Evolutionary conservation across 139 green algal genomes (phyloP).

Genomic region (Picochlorum sp.): DNA sequence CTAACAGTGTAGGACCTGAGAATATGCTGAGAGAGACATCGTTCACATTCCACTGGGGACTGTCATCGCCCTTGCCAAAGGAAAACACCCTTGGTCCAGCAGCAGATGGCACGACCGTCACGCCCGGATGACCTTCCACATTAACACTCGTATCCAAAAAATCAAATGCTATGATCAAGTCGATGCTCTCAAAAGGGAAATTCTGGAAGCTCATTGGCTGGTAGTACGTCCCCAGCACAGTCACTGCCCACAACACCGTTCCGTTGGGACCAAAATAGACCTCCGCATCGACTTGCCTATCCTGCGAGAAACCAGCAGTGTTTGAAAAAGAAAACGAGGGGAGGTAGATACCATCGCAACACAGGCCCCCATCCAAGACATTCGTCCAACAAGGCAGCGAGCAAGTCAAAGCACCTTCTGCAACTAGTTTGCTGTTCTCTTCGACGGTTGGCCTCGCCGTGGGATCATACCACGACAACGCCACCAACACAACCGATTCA

Average conservation of each 20-base stretch:
- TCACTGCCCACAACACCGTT: neutral
- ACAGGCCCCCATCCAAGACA: neutral
- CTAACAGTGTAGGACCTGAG: neutral
- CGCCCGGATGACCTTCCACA: neutral
- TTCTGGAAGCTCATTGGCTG: neutral
- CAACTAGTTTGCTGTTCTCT: neutral
- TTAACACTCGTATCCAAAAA: neutral
- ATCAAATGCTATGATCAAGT: constrained; percentile 8
- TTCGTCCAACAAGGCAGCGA: neutral
- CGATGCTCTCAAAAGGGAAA: constrained; percentile 8
- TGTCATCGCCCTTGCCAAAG: neutral
- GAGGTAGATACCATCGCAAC: constrained; percentile 25
- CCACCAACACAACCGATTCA: neutral
- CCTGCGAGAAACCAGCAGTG: constrained; percentile 19
- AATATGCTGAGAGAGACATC: neutral
- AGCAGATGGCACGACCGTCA: neutral
- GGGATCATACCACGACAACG: neutral
- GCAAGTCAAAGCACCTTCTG: neutral
- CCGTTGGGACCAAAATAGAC: constrained; percentile 3
- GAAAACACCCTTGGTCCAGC: neutral
- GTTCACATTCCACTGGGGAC: neutral
- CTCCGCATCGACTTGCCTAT: constrained; percentile 15
- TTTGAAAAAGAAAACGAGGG: constrained; percentile 43
- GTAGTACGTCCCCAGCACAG: constrained; percentile 3
- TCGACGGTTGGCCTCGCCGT: neutral